These are phyloP conservation scores for Suillus weaverae DNA, from an alignment of 768 basidiomycete genomes.

Conservation along the genomic window DNA sequence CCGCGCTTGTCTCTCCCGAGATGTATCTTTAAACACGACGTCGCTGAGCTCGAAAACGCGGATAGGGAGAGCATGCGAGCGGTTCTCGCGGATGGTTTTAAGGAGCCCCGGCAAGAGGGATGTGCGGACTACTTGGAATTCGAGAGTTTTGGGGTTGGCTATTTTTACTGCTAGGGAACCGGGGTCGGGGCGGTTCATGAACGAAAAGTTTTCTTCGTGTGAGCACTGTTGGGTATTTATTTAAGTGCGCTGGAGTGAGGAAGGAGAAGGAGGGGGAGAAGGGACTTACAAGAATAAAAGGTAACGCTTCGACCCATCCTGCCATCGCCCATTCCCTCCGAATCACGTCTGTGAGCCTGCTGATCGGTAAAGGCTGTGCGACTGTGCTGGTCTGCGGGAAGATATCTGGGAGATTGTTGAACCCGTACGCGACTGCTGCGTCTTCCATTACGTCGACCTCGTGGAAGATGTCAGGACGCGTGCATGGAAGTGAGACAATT, in stretches of 20 bases:
- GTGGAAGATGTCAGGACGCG: slow-evolving; percentile 96
- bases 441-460: slow-evolving; percentile 99
- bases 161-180: slow-evolving; percentile 83
- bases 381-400: slow-evolving; percentile 96
- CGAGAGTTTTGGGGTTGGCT: slow-evolving; percentile 95
- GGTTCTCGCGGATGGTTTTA: slow-evolving; percentile 96
- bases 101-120: slow-evolving; percentile 94
- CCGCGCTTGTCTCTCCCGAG: slow-evolving; percentile 77
- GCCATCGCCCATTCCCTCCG: slow-evolving; percentile 90
- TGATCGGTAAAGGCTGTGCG: slow-evolving; percentile 87
- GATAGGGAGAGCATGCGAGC: slow-evolving; percentile 88
- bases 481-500: slow-evolving; percentile 80
- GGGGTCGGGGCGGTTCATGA: slow-evolving; percentile 85
- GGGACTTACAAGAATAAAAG: slow-evolving; percentile 80
- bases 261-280: neutral
- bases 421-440: slow-evolving; percentile 95
- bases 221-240: slow-evolving; percentile 71
- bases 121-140: slow-evolving; percentile 97
- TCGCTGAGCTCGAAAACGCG: slow-evolving; percentile 94
- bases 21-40: slow-evolving; percentile 83
- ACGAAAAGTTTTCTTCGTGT: slow-evolving; percentile 96
- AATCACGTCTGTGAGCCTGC: slow-evolving; percentile 86
- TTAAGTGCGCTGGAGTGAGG: neutral
- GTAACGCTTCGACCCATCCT: slow-evolving; percentile 94
- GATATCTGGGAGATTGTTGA: slow-evolving; percentile 90